A percentile compares a stretch with the other conserved stretches of the same genome.
These are phyloP conservation scores for Penicillium antarcticum DNA, from an alignment of 495 filamentous ascomycete genomes.

Conservation along the genomic window DNA sequence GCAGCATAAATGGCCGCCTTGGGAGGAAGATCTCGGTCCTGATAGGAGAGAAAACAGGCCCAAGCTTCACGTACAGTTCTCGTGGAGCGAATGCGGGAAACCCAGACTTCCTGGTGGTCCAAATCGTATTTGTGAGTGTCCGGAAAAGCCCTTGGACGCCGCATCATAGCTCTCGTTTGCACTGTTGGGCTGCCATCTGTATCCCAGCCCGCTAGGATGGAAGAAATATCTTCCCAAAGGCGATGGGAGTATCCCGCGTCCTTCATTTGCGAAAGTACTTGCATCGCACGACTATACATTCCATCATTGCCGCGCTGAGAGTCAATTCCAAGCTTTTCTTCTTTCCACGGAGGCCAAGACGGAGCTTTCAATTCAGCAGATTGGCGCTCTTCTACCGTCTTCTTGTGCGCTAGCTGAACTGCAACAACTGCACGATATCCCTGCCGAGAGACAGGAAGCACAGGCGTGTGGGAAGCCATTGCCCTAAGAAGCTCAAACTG, in stretches of 20 bases:
- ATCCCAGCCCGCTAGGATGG: constrained; percentile 64
- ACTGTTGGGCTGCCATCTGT: constrained; percentile 67
- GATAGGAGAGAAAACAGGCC: constrained; percentile 61
- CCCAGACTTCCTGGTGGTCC: constrained; percentile 46
- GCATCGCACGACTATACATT: constrained; percentile 54
- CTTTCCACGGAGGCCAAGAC: constrained; percentile 73
- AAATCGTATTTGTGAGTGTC: constrained; percentile 8
- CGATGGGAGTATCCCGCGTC: constrained; percentile 59
- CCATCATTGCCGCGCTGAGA: constrained; percentile 52
- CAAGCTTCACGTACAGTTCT: constrained; percentile 70
- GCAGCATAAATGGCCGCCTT: constrained; percentile 48
- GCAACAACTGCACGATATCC: constrained; percentile 60
- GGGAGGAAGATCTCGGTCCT: constrained; percentile 33
- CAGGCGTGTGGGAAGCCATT: constrained; percentile 57
- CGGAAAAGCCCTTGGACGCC: constrained; percentile 17
- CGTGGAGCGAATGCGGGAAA: constrained; percentile 60
- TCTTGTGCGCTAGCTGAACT: constrained; percentile 62
- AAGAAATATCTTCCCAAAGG: constrained; percentile 55
- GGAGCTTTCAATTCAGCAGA: constrained; percentile 57
- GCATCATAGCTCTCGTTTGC: constrained; percentile 51
- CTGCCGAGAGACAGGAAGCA: constrained; percentile 52
- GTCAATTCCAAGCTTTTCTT: constrained; percentile 58
- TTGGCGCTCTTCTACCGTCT: constrained; percentile 55
- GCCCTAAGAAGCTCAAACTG: constrained; percentile 60
- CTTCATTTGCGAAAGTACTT: constrained; percentile 54